Evolutionary conservation across 2,329 filamentous ascomycete genomes (phyloP).

Genomic region (Diaporthe australafricana): DNA sequence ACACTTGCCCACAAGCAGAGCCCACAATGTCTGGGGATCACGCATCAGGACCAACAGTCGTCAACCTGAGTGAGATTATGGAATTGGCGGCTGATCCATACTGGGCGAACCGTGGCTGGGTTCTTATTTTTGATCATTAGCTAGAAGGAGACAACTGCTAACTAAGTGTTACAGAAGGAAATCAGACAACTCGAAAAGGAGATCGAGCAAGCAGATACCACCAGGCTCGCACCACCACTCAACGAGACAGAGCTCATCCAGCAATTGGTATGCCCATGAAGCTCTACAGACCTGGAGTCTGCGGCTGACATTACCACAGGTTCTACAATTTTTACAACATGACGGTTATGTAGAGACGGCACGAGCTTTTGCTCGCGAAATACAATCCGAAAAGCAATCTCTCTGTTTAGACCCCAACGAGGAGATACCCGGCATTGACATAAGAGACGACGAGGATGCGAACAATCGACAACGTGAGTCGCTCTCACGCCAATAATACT

Average conservation of each 20-base stretch:
- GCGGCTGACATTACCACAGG: slow-evolving; percentile 48
- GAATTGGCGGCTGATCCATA: slow-evolving; percentile 30
- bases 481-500: background rate
- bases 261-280: slow-evolving; percentile 69
- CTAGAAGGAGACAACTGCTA: background rate
- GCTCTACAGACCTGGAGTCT: background rate
- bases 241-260: slow-evolving; percentile 85
- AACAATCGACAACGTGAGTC: slow-evolving; percentile 85
- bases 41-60: background rate
- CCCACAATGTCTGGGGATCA: too few relatives aligned
- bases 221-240: slow-evolving; percentile 70
- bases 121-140: slow-evolving; percentile 36
- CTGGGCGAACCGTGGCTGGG: slow-evolving; percentile 36
- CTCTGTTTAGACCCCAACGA: slow-evolving; percentile 69
- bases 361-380: slow-evolving; percentile 85
- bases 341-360: slow-evolving; percentile 97
- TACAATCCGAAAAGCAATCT: slow-evolving; percentile 78
- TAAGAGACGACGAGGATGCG: slow-evolving; percentile 87
- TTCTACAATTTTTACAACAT: slow-evolving; percentile 89
- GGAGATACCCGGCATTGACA: slow-evolving; percentile 69
- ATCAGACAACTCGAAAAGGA: slow-evolving; percentile 68
- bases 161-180: slow-evolving; percentile 62
- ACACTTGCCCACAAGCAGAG: background rate
- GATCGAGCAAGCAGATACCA: slow-evolving; percentile 68
- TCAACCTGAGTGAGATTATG: background rate